Evolutionary conservation across 768 basidiomycete species (phyloP).

Genomic region (Mycena rosella): DNA sequence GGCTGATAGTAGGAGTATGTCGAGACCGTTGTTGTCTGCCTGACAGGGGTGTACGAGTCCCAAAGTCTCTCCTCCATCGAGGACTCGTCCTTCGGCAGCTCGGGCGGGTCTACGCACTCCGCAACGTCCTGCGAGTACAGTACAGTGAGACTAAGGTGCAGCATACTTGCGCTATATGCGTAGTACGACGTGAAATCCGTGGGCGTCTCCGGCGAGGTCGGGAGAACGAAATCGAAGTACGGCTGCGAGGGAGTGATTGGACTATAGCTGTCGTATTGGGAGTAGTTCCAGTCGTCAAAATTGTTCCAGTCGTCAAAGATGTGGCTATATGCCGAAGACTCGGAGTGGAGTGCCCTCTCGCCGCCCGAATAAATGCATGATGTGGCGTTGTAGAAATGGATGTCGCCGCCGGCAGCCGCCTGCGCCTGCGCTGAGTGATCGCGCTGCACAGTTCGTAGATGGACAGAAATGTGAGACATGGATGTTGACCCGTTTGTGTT

Average conservation of each 20-base stretch:
- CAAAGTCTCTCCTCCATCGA: neutral
- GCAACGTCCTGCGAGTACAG: neutral
- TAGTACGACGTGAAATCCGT: neutral
- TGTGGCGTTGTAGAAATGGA: neutral
- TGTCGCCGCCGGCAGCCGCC: slow-evolving; percentile 5
- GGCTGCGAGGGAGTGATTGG: neutral
- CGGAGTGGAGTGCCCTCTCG: neutral
- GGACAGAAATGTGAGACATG: slow-evolving; percentile 17
- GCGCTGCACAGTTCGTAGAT: neutral
- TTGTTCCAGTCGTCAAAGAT: neutral
- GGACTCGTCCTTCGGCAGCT: neutral
- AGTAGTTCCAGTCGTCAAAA: neutral
- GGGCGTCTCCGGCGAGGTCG: neutral
- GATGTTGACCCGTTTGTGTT: slow-evolving; percentile 6
- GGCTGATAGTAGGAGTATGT: too few species aligned
- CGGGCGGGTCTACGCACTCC: neutral
- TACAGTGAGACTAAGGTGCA: neutral
- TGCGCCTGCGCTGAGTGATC: slow-evolving; percentile 16
- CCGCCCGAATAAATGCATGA: neutral
- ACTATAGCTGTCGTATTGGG: neutral
- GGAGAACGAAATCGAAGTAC: neutral
- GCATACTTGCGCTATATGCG: neutral
- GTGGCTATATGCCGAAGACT: neutral
- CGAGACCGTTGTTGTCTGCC: neutral
- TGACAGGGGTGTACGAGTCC: neutral